Evolutionary conservation across 1,139 yeast genomes (phyloP).

Genomic region (Hemisphaericaspora lyxosophila): DNA sequence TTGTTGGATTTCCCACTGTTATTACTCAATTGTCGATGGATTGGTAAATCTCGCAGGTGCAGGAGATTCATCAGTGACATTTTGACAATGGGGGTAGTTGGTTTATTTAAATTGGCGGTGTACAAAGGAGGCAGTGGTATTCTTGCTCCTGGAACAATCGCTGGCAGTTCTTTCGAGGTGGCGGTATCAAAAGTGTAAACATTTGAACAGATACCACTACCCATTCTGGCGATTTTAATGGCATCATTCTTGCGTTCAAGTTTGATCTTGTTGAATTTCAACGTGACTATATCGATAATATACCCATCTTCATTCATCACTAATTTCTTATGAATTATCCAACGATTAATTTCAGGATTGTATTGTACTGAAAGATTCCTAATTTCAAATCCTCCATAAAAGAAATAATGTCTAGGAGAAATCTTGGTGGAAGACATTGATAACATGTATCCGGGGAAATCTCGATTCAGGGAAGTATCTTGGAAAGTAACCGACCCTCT

Average conservation of each 20-base stretch:
- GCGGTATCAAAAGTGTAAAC: slow-evolving; percentile 8
- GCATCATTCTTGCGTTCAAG: slow-evolving; percentile 19
- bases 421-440: slow-evolving; percentile 31
- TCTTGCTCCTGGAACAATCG: slow-evolving; percentile 5
- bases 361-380: slow-evolving; percentile 24
- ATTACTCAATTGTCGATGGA: no score
- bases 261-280: slow-evolving; percentile 31
- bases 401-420: slow-evolving; percentile 38
- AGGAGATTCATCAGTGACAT: no score
- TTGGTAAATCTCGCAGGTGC: no score
- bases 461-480: slow-evolving; percentile 22
- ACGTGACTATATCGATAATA: slow-evolving; percentile 34
- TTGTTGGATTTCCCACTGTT: neutral
- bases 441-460: slow-evolving; percentile 31
- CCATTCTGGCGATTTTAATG: slow-evolving; percentile 24
- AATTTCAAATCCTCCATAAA: slow-evolving; percentile 43
- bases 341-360: slow-evolving; percentile 26
- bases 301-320: slow-evolving; percentile 37
- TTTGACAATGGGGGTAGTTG: slow-evolving; percentile 2
- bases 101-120: slow-evolving; percentile 11
- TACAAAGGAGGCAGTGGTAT: slow-evolving; percentile 24
- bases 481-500: slow-evolving; percentile 35
- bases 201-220: slow-evolving; percentile 19
- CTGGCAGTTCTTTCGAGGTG: neutral
- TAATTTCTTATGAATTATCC: slow-evolving; percentile 38